Conservation (phyloP, 2,329 filamentous ascomycete species). For the Botrytis pseudocinerea region DNA sequence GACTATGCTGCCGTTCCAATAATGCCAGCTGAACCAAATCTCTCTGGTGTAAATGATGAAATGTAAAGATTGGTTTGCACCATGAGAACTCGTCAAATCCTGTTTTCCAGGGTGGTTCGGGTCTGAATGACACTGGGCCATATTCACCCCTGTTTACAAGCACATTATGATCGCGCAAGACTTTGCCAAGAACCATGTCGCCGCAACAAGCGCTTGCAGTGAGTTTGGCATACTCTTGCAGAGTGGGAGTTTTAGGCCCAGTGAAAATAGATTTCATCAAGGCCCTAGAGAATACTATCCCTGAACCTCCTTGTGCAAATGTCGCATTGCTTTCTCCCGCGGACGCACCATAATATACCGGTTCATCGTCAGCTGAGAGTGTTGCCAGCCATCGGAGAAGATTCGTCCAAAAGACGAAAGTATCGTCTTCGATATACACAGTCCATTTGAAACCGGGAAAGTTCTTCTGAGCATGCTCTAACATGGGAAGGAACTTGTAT, state of each 20-base stretch:
- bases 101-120: conserved; percentile 28
- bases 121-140: conserved; percentile 23
- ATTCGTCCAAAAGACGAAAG: conserved; percentile 23
- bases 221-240: conserved; percentile 23
- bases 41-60: conserved; percentile 26
- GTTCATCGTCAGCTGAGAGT: conserved; percentile 17
- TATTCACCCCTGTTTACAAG: conserved; percentile 18
- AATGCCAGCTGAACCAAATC: conserved; percentile 19
- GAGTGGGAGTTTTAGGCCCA: conserved; percentile 2
- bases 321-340: conserved; percentile 18
- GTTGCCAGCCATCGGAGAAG: conserved; percentile 16
- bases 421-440: conserved; percentile 28
- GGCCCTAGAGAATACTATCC: conserved; percentile 23
- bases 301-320: conserved; percentile 26
- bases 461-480: conserved; percentile 18
- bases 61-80: conserved; percentile 25
- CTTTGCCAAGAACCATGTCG: conserved; percentile 26
- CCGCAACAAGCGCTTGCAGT: conserved; percentile 24
- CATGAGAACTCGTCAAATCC: conserved; percentile 21
- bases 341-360: conserved; percentile 22
- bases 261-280: conserved; percentile 24
- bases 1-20: conserved; percentile 15
- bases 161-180: conserved; percentile 23
- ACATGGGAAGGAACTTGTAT: conserved; percentile 28
- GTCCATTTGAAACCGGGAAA: conserved; percentile 24